Base-by-base conservation (phyloP, 257 asterid species). In the Plantago major region DNA sequence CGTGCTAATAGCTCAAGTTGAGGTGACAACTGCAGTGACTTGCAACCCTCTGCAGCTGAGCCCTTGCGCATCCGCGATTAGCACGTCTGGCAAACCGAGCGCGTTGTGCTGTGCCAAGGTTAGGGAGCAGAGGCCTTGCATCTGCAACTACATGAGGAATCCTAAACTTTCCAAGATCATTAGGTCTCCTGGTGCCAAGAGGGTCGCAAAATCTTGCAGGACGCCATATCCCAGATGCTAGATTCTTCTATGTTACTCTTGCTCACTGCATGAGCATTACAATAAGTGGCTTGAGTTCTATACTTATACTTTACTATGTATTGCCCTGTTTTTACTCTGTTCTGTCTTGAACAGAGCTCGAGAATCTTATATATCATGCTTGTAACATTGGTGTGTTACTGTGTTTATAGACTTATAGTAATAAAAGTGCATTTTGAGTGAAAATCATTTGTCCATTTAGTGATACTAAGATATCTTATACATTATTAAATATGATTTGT, bases 1-100 rank as follows among this genome's bases (percentile, higher is more conserved):
- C 61, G 45, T 78, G 61, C 65, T 74, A 33, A 74, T 70, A 40
- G 66, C 55, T 26, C 78, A 74, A 56, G 63, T 56, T 37, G 65
- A 78, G 73, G 74, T 68, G 37, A 47, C 88, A 48, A 65, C 59
- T 0, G 88, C 84, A 50, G 87, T 73, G 38, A 81, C 81, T 15
- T 89, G 97, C 81, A 84, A 78, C 61, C 95, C 97, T 6, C 1
- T 84, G 74, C 94, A 87, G 77, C 86, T 90, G 48, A 83, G 86
- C 78, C 84, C 92, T 1, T 90, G 97, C 60, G 95, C 97, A 30
- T 37, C 69, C 18, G 97, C 96, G 44, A 90, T 87, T 59, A 74
- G 76, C 2, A 68, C 88, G 11, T 60, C 97, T n/a, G 59, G 81
- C 58, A 65, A 38, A 33, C 97, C 96, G 0, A 71, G 73, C 15